phyloP scores from a whole-genome alignment of 768 basidiomycete species.

The Cystofilobasidium capitatum region DNA sequence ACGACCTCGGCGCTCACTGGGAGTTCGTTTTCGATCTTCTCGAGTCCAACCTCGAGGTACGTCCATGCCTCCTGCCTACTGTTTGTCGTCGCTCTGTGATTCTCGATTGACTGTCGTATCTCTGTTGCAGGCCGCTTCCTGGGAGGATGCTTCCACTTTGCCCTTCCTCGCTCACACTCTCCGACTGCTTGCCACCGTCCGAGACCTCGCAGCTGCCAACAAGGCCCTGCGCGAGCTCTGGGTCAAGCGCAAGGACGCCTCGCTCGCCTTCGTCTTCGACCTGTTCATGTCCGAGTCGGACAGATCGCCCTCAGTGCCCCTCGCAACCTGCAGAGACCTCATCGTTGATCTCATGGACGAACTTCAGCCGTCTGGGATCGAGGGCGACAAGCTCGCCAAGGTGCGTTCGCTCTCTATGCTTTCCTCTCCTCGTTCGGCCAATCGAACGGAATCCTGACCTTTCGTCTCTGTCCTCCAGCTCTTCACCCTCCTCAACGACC shows the following conservation, averaged over 20 bases:
- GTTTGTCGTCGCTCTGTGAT: not conserved
- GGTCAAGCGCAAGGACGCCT: constrained; percentile 49
- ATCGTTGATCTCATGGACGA: constrained; percentile 60
- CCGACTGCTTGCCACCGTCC: constrained; percentile 54
- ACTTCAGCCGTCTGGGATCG: constrained; percentile 50
- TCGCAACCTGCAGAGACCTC: constrained; percentile 52
- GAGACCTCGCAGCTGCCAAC: constrained; percentile 63
- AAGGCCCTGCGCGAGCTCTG: constrained; percentile 61
- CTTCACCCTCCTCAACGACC: constrained; percentile 64
- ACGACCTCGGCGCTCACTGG: constrained; percentile 81
- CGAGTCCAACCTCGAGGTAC: constrained; percentile 78
- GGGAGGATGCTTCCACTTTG: constrained; percentile 49
- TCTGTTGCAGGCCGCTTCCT: constrained; percentile 11
- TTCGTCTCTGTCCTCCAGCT: constrained; percentile 46
- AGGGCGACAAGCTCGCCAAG: constrained; percentile 57
- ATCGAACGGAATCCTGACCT: not conserved
- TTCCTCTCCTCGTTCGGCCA: not conserved
- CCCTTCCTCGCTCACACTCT: constrained; percentile 62
- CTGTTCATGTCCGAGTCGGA: constrained; percentile 48
- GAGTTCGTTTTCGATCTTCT: constrained; percentile 80
- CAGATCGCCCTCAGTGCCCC: constrained; percentile 48
- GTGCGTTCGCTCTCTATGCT: constrained; percentile 40
- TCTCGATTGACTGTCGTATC: not conserved
- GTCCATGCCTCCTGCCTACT: constrained; percentile 25
- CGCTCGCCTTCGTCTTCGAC: constrained; percentile 55